Conservation (phyloP, 352 stramenopile species). For the Phytophthora europaea region DNA sequence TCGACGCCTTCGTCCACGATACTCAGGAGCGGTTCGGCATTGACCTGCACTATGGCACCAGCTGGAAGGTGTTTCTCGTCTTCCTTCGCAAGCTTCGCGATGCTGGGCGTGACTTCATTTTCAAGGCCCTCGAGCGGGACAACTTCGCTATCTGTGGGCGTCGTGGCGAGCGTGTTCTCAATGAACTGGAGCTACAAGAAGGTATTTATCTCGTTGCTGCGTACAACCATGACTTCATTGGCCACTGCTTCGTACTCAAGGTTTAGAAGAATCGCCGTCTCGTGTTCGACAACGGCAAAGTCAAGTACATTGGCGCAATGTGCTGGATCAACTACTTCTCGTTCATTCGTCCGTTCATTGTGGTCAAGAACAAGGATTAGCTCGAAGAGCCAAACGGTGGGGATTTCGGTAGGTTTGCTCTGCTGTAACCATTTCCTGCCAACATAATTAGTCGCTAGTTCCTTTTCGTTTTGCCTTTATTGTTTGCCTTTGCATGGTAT, state of each 20-base stretch:
- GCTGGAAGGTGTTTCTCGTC: no score
- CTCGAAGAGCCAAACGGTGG: no score
- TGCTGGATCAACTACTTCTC: slow-evolving; percentile 4
- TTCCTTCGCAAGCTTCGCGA: slow-evolving; percentile 5
- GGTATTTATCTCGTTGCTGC: slow-evolving; percentile 3
- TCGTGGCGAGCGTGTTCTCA: slow-evolving; percentile 2
- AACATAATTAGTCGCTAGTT: no score
- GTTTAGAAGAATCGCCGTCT: not conserved
- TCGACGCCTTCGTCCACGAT: no score
- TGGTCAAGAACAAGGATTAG: slow-evolving; percentile 1
- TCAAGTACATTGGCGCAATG: not conserved
- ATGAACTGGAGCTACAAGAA: not conserved
- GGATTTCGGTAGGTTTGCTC: no score
- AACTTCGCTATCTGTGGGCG: not conserved
- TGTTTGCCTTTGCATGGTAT: not conserved
- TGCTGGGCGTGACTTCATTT: not conserved
- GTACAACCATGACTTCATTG: slow-evolving; percentile 11
- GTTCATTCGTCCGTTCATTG: slow-evolving; percentile 7
- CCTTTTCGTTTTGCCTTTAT: no score
- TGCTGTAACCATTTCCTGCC: no score
- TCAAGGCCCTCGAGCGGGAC: not conserved
- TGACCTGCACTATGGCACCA: no score
- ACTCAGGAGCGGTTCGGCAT: no score
- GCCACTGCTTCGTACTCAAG: not conserved
- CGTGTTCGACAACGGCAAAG: slow-evolving; percentile 1